phyloP scores from a whole-genome alignment of 2,329 filamentous ascomycete genomes.

The Cyanodermella asteris region DNA sequence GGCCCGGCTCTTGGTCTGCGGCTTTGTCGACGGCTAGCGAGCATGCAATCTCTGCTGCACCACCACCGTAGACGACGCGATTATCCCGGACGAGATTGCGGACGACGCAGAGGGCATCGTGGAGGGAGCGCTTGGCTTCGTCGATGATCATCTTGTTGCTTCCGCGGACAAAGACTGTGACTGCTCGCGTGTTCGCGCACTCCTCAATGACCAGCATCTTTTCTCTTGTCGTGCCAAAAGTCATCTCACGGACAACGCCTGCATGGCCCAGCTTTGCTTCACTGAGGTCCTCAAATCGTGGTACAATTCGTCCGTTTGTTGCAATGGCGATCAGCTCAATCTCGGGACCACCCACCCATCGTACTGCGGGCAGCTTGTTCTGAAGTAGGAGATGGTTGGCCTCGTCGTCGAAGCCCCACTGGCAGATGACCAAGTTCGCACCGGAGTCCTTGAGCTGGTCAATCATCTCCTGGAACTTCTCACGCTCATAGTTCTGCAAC shows the following conservation, averaged over 20 bases:
- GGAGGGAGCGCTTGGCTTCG: slow-evolving; percentile 89
- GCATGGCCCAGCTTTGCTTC: slow-evolving; percentile 77
- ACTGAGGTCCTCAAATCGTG: slow-evolving; percentile 84
- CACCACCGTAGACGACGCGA: slow-evolving; percentile 90
- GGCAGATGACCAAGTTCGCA: slow-evolving; percentile 92
- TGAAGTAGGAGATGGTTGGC: slow-evolving; percentile 93
- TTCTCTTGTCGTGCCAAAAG: slow-evolving; percentile 88
- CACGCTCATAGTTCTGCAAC: slow-evolving; percentile 81
- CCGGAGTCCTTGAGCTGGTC: slow-evolving; percentile 93
- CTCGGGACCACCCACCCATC: slow-evolving; percentile 95
- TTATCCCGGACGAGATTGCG: slow-evolving; percentile 92
- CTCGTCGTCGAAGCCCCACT: slow-evolving; percentile 99
- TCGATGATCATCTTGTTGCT: slow-evolving; percentile 99
- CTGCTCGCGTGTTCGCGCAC: slow-evolving; percentile 90
- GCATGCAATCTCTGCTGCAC: slow-evolving; percentile 92
- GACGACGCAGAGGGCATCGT: slow-evolving; percentile 93
- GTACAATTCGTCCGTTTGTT: slow-evolving; percentile 93
- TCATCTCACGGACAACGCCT: slow-evolving; percentile 82
- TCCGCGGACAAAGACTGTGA: slow-evolving; percentile 87
- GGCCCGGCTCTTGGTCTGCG: slow-evolving; percentile 70
- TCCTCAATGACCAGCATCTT: slow-evolving; percentile 99
- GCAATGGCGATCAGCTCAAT: slow-evolving; percentile 97
- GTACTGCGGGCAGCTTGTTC: slow-evolving; percentile 83
- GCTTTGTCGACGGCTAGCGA: slow-evolving; percentile 89
- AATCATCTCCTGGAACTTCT: slow-evolving; percentile 98